phyloP scores from a whole-genome alignment of 1,284 basidiomycete genomes.

The Dichomitus squalens region DNA sequence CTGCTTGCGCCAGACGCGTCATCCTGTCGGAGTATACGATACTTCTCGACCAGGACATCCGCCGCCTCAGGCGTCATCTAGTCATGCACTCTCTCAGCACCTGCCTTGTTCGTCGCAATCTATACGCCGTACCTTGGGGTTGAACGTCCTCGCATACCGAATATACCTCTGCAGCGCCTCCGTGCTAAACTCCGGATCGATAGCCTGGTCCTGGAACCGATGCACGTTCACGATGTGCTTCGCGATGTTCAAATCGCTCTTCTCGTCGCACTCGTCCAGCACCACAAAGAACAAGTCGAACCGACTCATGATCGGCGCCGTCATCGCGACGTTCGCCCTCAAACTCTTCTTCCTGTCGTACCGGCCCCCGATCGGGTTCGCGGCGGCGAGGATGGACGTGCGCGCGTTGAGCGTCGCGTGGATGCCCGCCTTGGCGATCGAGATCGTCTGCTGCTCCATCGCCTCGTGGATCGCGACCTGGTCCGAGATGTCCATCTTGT shows the following conservation, averaged over 20 bases:
- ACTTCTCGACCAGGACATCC: slow-evolving; percentile 95
- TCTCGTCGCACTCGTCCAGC: slow-evolving; percentile 95
- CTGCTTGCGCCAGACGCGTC: slow-evolving; percentile 87
- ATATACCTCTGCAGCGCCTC: slow-evolving; percentile 97
- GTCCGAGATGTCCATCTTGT: slow-evolving; percentile 99
- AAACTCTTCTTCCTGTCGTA: slow-evolving; percentile 96
- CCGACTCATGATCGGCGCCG: slow-evolving; percentile 98
- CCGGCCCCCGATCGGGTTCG: slow-evolving; percentile 95
- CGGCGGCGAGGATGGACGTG: slow-evolving; percentile 96
- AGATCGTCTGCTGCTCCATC: slow-evolving; percentile 99
- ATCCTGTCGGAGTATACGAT: slow-evolving; percentile 90
- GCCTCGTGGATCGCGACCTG: slow-evolving; percentile 99
- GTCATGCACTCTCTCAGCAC: background rate
- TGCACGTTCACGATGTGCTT: slow-evolving; percentile 98
- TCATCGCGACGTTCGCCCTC: slow-evolving; percentile 97
- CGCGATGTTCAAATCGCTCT: slow-evolving; percentile 91
- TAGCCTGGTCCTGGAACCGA: slow-evolving; percentile 92
- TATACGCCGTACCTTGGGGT: slow-evolving; percentile 88
- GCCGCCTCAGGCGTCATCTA: slow-evolving; percentile 93
- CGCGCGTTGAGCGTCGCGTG: slow-evolving; percentile 98
- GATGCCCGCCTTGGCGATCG: slow-evolving; percentile 98
- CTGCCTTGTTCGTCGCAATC: too few relatives aligned
- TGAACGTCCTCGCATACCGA: slow-evolving; percentile 95
- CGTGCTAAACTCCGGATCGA: slow-evolving; percentile 95
- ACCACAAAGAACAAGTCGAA: slow-evolving; percentile 99